A percentile compares a stretch with the other conserved stretches of the same genome.
These are phyloP conservation scores for Linnemannia elongata DNA, from an alignment of 192 early-diverging fungal species.

Conservation along the genomic window DNA sequence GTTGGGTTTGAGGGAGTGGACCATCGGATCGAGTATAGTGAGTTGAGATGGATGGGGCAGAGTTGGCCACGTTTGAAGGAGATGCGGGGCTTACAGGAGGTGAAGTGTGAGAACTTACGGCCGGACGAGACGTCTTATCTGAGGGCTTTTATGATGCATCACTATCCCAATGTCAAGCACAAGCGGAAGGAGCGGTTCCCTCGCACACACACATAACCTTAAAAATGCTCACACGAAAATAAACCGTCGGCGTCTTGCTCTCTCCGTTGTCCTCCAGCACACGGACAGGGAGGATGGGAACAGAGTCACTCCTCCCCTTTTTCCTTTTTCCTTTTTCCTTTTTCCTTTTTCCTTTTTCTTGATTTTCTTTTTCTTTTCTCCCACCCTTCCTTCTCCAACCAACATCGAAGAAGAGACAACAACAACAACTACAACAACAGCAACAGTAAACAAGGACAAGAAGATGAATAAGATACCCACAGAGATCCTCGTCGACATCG, in stretches of 20 bases:
- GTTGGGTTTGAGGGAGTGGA: not conserved
- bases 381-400: not conserved
- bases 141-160: too few relatives aligned
- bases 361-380: not conserved
- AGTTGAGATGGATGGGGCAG: not conserved
- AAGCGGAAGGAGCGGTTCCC: too few relatives aligned
- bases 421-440: not conserved
- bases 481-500: not conserved
- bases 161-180: too few relatives aligned
- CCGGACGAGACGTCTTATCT: not conserved
- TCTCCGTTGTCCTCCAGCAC: too few relatives aligned
- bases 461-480: not conserved
- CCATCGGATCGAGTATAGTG: not conserved
- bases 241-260: too few relatives aligned
- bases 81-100: not conserved
- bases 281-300: not conserved
- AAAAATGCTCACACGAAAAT: too few relatives aligned
- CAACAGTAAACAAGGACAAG: not conserved
- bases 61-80: not conserved
- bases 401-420: too few relatives aligned
- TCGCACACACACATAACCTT: too few relatives aligned
- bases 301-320: not conserved
- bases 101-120: not conserved
- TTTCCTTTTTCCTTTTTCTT: too few relatives aligned
- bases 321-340: too few relatives aligned